Evolutionary conservation across 257 asterid species (phyloP), one percentile per base, ranked within the genome.

Genomic region (Ajuga chamaepitys): DNA sequence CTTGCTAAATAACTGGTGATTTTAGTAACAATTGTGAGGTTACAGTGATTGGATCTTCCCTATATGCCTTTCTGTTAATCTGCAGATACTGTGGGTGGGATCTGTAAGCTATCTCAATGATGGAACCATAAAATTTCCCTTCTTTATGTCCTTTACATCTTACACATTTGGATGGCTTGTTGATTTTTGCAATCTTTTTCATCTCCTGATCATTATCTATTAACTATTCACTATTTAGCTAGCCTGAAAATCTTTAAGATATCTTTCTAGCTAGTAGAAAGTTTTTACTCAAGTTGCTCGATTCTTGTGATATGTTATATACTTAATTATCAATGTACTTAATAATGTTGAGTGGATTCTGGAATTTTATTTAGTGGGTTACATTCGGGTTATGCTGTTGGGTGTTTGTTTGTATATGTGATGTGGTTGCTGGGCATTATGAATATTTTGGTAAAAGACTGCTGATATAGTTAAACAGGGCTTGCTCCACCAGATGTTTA

Each of bases 401-500:
- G 22, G 48, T 55, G 51, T 21, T 7, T 66, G 22, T 14, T 68
- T 59, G 48, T 41, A 9, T n/a, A 50, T 40, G 2, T 45, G 77
- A 11, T 56, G 56, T 72, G 66, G 58, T n/a, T n/a, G 41, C 44
- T 51, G 64, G 74, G 56, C 25, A 58, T 51, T 57, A 25, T 45
- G 17, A 48, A 58, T 59, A 22, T 65, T 72, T 54, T n/a, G 30
- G 67, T 7, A 54, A 18, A 78, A 73, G 66, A 61, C 75, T 77
- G 55, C 81, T 82, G 68, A 79, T 70, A 46, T 48, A 66, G 70
- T 79, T 67, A 50, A 72, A 72, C 70, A 87, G 95, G 94, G 71
- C 68, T 81, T 74, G 83, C 67, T 41, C 73, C 92, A 70, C 83
- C 93, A 86, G 95, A 91, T 92, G 98, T 85, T 95, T 86, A 77